Base-by-base conservation (phyloP, 1,284 basidiomycete species). In the Leccinum griseonigrum region DNA sequence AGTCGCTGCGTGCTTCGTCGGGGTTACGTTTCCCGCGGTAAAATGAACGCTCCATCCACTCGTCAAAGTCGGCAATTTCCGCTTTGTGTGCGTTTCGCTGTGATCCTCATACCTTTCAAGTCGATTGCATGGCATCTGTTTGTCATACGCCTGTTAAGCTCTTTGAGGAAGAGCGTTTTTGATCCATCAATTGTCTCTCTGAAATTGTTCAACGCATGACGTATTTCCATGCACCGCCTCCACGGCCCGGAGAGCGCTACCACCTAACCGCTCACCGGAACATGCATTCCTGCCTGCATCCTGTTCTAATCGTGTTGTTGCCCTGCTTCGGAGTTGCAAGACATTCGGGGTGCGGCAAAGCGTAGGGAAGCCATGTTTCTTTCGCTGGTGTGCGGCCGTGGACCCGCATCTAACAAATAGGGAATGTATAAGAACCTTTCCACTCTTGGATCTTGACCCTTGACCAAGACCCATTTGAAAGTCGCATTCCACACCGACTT, bases 301-400 rank as follows among this genome's bases (percentile, higher is more conserved):
- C 70, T 74, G 70, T 74, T 60, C 69, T 36, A 66, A 71, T 74
- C 70, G 63, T 71, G 64, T 67, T 72, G 58, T 56, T 71, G 63
- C 71, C 69, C 68, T 73, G 66, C 72, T 71, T 63, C 70, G 70
- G 68, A 72, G 74, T 71, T 74, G 70, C 71, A 72, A 61, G 71
- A 60, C 69, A 72, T 60, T 63, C 63, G 58, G 60, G 62, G 67
- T 62, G 70, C 62, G 71, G 69, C 69, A 51, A 73, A 68, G 70
- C 68, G 53, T 71, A 69, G 71, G 68, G 56, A 58, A 11, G 71
- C 69, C 71, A 72, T 73, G 69, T 70, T 72, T 59, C 69, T 58
- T 61, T 67, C 62, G 56, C 9, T 57, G 16, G 38, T 70, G 22
- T 70, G 55, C 64, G 51, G 43, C 61, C 58, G 59, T 69, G 56